Percentiles rank a stretch among this genome's conserved stretches.
Evolutionary conservation across 2,329 filamentous ascomycete species (phyloP).

Genomic region (Diaporthe sp.): DNA sequence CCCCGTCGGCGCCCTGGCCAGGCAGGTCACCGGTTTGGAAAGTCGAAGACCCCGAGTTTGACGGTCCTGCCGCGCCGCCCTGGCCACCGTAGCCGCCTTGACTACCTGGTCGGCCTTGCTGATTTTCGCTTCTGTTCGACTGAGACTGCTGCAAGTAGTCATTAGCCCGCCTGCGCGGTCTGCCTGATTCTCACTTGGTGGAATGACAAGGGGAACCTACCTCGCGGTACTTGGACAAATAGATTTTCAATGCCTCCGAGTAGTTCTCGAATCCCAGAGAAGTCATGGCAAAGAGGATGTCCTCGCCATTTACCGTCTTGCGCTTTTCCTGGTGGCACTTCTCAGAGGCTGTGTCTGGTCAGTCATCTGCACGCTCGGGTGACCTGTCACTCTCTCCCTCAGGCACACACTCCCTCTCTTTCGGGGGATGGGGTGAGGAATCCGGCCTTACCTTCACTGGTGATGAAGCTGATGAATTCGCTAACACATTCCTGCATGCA

Average conservation of each 20-base stretch:
- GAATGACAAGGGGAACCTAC: constrained; percentile 68
- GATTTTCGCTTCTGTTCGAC: constrained; percentile 77
- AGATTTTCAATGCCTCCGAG: constrained; percentile 97
- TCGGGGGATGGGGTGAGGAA: constrained; percentile 3
- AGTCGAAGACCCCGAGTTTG: constrained; percentile 57
- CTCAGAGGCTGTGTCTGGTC: constrained; percentile 81
- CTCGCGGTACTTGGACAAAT: constrained; percentile 97
- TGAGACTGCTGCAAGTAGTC: constrained; percentile 74
- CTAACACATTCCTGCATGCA: constrained; percentile 99
- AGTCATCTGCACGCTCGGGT: constrained; percentile 41
- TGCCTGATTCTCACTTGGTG: not conserved
- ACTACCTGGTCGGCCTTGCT: constrained; percentile 64
- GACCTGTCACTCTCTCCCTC: constrained; percentile 32
- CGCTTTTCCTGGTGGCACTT: constrained; percentile 99
- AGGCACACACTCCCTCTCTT: not conserved
- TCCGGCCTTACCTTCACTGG: constrained; percentile 87
- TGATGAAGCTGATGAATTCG: constrained; percentile 99
- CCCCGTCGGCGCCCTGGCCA: constrained; percentile 59
- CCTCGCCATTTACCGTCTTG: constrained; percentile 98
- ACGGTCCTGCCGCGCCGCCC: constrained; percentile 54
- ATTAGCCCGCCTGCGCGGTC: constrained; percentile 44
- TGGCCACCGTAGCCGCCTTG: constrained; percentile 64
- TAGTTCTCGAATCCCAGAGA: constrained; percentile 99
- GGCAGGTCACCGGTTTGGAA: constrained; percentile 62
- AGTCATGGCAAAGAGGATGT: constrained; percentile 99